Percentiles rank a stretch among this genome's conserved stretches.
Conservation (phyloP, 2,329 filamentous ascomycete species). For the Aspergillus tanneri region DNA sequence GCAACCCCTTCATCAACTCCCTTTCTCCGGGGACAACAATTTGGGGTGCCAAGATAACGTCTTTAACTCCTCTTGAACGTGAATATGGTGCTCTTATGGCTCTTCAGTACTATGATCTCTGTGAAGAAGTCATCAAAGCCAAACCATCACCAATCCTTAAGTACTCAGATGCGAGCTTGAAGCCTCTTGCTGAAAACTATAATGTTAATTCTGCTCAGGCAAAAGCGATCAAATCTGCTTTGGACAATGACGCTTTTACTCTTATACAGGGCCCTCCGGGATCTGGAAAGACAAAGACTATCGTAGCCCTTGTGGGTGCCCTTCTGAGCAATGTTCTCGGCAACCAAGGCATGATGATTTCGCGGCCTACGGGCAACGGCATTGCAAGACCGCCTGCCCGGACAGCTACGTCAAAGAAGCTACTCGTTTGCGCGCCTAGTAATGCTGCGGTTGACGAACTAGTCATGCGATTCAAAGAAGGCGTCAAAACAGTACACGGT, state of each 20-base stretch:
- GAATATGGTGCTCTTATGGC: constrained; percentile 91
- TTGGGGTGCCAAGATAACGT: constrained; percentile 79
- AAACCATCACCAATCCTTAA: constrained; percentile 84
- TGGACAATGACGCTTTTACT: constrained; percentile 96
- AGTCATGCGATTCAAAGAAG: constrained; percentile 85
- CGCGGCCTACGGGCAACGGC: constrained; percentile 42
- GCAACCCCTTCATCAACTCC: constrained; percentile 60
- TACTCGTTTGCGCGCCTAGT: constrained; percentile 95
- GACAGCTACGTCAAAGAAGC: constrained; percentile 65
- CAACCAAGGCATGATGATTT: constrained; percentile 50
- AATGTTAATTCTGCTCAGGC: constrained; percentile 85
- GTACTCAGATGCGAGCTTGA: constrained; percentile 72
- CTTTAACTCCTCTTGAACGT: constrained; percentile 89
- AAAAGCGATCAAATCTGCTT: constrained; percentile 83
- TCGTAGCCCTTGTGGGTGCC: constrained; percentile 90
- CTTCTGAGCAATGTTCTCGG: constrained; percentile 64
- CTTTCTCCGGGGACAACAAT: constrained; percentile 70
- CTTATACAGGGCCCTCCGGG: constrained; percentile 94
- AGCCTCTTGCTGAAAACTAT: constrained; percentile 71
- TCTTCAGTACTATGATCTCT: constrained; percentile 92
- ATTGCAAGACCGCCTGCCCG: constrained; percentile 34
- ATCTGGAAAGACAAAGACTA: constrained; percentile 98
- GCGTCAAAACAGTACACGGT: constrained; percentile 75
- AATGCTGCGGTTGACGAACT: constrained; percentile 97
- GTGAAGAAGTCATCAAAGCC: constrained; percentile 84